Evolutionary conservation across 129 eudicot genomes (phyloP), one percentile per base, ranked within the genome.

Genomic region (Lactuca sativa): DNA sequence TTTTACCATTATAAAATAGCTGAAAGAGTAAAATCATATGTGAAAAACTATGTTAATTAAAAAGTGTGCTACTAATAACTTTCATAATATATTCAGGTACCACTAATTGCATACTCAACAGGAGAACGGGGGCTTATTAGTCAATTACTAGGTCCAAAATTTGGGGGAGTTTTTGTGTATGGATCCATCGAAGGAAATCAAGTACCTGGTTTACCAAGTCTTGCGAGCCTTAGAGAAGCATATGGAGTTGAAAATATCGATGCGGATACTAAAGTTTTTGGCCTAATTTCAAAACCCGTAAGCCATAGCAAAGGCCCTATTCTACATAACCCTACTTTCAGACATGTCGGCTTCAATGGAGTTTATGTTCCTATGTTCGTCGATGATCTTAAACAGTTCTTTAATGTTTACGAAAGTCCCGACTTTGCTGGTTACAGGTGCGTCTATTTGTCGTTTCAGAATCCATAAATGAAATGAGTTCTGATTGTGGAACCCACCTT

Each of bases 361-460:
- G 75, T 86, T 62, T 90, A 90, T 58, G 89, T 86, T 58, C 97
- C 90, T 9, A 84, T 90, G 97, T 62, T 84, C 33, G 97, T 90
- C 55, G 97, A 90, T 77, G 84, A 90, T 78, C 85, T 86, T 44
- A 71, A 80, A 62, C 86, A 82, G 54, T 90, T 90, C 75, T 90
- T 90, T 71, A 41, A 64, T 7, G 82, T 80, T 65, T 86, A 90
- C 34, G 74, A 80, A 18, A 82, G 85, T 76, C 88, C 91, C 11
- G 91, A 90, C 65, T 90, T 90, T 78, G 91, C 91, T 34, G 97
- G 97, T 73, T 90, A 71, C 90, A 90, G 97, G 97, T 86, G 55
- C n/a, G 75, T 40, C 4, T 52, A 10, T 54, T 18, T 53, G 0
- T 11, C 7, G 3, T 10, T 47, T 47, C 38, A 36, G 6, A 36